Conservation (phyloP, 2,329 filamentous ascomycete species). For the Diaporthe ilicicola region DNA sequence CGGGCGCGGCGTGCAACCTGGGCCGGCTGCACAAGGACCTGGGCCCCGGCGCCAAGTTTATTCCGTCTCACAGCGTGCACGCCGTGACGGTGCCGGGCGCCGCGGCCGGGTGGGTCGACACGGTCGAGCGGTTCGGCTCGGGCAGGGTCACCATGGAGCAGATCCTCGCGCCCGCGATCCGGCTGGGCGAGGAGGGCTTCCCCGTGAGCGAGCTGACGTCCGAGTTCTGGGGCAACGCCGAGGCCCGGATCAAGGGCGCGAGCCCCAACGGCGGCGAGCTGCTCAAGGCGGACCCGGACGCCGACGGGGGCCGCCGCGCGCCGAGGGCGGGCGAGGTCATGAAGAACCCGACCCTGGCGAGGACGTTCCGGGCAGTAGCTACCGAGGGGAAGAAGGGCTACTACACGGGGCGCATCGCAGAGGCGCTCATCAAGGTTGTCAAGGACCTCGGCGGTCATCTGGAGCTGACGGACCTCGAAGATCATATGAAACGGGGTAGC, state of each 20-base stretch:
- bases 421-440: conserved; percentile 82
- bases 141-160: conserved; percentile 80
- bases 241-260: conserved; percentile 70
- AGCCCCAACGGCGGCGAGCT: conserved; percentile 90
- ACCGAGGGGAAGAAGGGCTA: conserved; percentile 88
- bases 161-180: conserved; percentile 83
- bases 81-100: conserved; percentile 90
- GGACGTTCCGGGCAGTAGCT: conserved; percentile 82
- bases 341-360: conserved; percentile 82
- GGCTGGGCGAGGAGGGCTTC: conserved; percentile 87
- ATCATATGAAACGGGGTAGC: conserved; percentile 73
- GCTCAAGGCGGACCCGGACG: conserved; percentile 78
- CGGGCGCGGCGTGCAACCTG: conserved; percentile 73
- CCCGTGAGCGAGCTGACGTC: conserved; percentile 85
- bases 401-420: conserved; percentile 84
- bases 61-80: conserved; percentile 81
- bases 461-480: conserved; percentile 79
- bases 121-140: conserved; percentile 87
- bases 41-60: conserved; percentile 59
- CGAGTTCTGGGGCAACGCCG: conserved; percentile 75
- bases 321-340: conserved; percentile 87
- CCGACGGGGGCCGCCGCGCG: conserved; percentile 73
- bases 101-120: conserved; percentile 92
- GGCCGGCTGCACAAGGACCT: conserved; percentile 76
- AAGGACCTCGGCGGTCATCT: conserved; percentile 80